These are phyloP conservation scores for Pythium aquatile DNA, from an alignment of 352 stramenopile species.

Conservation along the genomic window DNA sequence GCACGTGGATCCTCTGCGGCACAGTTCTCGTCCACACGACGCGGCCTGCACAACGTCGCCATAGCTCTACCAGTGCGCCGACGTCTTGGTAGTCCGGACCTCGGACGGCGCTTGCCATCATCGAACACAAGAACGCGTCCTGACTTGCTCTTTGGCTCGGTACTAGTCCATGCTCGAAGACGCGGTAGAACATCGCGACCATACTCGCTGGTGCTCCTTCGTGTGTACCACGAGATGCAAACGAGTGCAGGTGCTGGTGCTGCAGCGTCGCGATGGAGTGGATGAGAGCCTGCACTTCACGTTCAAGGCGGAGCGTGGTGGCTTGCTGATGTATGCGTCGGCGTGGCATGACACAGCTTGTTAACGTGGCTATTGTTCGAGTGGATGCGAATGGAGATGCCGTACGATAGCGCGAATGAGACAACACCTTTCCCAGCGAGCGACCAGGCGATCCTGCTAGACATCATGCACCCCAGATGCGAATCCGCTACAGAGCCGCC, in stretches of 20 bases:
- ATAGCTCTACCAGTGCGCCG: slow-evolving; percentile 45
- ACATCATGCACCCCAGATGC: neutral
- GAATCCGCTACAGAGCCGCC: too few species aligned
- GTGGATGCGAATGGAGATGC: too few species aligned
- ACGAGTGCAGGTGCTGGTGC: slow-evolving; percentile 5
- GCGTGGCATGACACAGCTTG: too few species aligned
- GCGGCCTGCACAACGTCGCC: slow-evolving; percentile 39
- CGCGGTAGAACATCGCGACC: slow-evolving; percentile 43
- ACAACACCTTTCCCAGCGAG: slow-evolving; percentile 31
- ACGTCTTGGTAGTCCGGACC: slow-evolving; percentile 50
- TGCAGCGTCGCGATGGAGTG: neutral
- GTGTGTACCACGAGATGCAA: slow-evolving; percentile 11
- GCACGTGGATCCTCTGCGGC: slow-evolving; percentile 29
- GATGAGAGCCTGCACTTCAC: neutral
- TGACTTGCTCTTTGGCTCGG: slow-evolving; percentile 26
- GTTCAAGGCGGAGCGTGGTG: neutral
- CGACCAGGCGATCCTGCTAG: slow-evolving; percentile 1
- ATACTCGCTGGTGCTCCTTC: slow-evolving; percentile 20
- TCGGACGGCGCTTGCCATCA: slow-evolving; percentile 45
- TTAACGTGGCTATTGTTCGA: too few species aligned
- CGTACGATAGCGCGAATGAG: too few species aligned
- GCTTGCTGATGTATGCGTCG: slow-evolving; percentile 39
- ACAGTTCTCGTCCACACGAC: slow-evolving; percentile 36
- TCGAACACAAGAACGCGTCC: slow-evolving; percentile 45
- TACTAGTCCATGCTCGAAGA: slow-evolving; percentile 36